These are phyloP conservation scores for Ehretia macrophylla DNA, from an alignment of 257 asterid genomes.

Conservation along the genomic window DNA sequence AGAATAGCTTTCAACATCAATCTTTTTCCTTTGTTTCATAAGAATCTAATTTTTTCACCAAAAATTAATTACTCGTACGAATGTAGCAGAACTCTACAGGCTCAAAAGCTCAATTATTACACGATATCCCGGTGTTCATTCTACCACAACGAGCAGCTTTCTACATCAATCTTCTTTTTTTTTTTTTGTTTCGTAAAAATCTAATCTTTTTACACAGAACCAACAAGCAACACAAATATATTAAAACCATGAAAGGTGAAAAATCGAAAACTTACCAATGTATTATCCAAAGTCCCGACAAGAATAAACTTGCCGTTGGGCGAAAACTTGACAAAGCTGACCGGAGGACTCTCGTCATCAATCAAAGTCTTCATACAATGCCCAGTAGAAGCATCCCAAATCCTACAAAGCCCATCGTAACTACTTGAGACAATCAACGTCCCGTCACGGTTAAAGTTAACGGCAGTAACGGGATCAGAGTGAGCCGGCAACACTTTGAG, in stretches of 20 bases:
- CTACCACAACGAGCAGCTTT: background rate
- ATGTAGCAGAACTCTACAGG: too few relatives aligned
- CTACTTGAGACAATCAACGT: conserved; percentile 77
- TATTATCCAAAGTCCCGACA: conserved; percentile 85
- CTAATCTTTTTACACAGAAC: background rate
- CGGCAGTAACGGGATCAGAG: conserved; percentile 91
- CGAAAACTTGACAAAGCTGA: conserved; percentile 89
- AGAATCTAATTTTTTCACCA: too few relatives aligned
- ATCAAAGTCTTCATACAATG: conserved; percentile 92
- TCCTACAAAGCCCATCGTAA: conserved; percentile 93
- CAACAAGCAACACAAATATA: background rate
- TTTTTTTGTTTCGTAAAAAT: background rate
- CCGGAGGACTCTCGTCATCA: conserved; percentile 95
- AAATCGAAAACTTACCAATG: conserved; percentile 47
- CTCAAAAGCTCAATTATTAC: too few relatives aligned
- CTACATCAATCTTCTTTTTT: background rate
- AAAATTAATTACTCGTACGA: too few relatives aligned
- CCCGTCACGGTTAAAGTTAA: conserved; percentile 77
- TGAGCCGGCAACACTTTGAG: conserved; percentile 92
- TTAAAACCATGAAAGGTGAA: background rate
- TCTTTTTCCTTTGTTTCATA: too few relatives aligned
- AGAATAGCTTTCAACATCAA: too few relatives aligned
- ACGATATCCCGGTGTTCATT: background rate
- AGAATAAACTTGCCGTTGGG: conserved; percentile 90
- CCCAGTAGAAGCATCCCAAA: conserved; percentile 97